Evolutionary conservation across 2,329 filamentous ascomycete species (phyloP), one percentile per base, ranked within the genome.

Genomic region (Aspergillus fructus): DNA sequence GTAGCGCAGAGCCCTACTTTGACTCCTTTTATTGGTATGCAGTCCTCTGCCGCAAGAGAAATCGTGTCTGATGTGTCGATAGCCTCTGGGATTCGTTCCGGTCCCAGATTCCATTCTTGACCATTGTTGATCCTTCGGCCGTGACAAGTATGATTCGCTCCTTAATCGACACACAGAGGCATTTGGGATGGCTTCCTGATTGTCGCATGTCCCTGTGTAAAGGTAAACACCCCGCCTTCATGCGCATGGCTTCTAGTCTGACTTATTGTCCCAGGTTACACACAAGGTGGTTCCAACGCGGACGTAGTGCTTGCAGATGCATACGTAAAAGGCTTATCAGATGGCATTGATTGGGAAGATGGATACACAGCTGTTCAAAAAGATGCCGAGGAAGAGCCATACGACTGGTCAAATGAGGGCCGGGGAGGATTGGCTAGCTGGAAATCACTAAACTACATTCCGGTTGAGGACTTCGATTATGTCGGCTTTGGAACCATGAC

Each of bases 131-230:
- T 62, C 87, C 89, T 0, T 63, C 69, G 1, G 80, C 84, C 1
- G 82, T 89, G 40, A 79, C 84, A 0, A 74, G 83, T 56, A 89
- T 91, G 82, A 76, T 90, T 2, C 80, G 87, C 23, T 89, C 86
- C 47, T 74, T 91, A 27, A 85, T 91, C 34, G 87, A 90, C 60
- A 90, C 83, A 0, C 90, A 90, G 64, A 78, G 79, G n/a, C 81
- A 89, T 67, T 78, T 87, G 55, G 89, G 88, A 2, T 90, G 85
- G 81, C 77, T 91, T 5, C 89, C 89, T 0, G 89, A 91, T 68
- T 90, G 88, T 58, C 83, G 87, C 39, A 91, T 91, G 88, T 86
- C 81, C 42, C 78, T 90, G 1, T 89, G 84, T 67, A 89, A 87
- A 69, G 72, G 69, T 70, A 49, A 37, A n/a, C 34, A 37, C 34